phyloP scores from a whole-genome alignment of 2,329 filamentous ascomycete species.

The Botrytis pseudocinerea region DNA sequence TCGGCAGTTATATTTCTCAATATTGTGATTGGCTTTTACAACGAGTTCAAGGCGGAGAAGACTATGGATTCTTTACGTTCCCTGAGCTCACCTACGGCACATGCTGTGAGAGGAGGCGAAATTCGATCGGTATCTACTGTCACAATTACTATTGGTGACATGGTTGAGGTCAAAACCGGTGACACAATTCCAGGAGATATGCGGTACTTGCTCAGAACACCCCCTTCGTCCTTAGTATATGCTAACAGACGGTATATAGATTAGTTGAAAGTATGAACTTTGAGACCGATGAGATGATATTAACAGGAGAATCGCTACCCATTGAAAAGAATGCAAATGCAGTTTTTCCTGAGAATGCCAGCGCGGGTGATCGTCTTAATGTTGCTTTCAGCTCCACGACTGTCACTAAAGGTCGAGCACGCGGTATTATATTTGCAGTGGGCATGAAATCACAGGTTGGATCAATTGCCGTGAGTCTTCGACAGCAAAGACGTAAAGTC shows the following conservation, averaged over 20 bases:
- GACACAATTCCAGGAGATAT: slow-evolving; percentile 48
- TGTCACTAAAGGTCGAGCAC: slow-evolving; percentile 61
- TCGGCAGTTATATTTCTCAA: slow-evolving; percentile 59
- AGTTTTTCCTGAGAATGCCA: slow-evolving; percentile 44
- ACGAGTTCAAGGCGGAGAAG: slow-evolving; percentile 55
- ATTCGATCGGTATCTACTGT: slow-evolving; percentile 53
- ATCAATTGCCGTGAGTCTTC: slow-evolving; percentile 61
- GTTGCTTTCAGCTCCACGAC: slow-evolving; percentile 62
- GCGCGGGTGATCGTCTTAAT: slow-evolving; percentile 60
- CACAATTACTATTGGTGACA: slow-evolving; percentile 57
- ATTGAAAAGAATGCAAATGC: slow-evolving; percentile 53
- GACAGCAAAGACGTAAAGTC: slow-evolving; percentile 50
- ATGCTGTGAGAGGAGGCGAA: slow-evolving; percentile 52
- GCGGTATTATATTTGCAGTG: slow-evolving; percentile 60
- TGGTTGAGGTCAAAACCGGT: slow-evolving; percentile 55
- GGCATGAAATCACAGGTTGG: slow-evolving; percentile 64
- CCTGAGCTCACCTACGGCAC: slow-evolving; percentile 52
- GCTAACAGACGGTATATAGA: slow-evolving; percentile 33
- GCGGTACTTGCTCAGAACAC: slow-evolving; percentile 31
- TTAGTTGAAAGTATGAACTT: slow-evolving; percentile 56
- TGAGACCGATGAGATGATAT: slow-evolving; percentile 60
- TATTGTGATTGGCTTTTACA: slow-evolving; percentile 57
- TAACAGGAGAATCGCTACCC: slow-evolving; percentile 63
- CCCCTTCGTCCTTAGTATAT: background rate
- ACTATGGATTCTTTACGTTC: slow-evolving; percentile 54